Evolutionary conservation across 345 rosid genomes (phyloP).

Genomic region (Bruguiera sexangula): DNA sequence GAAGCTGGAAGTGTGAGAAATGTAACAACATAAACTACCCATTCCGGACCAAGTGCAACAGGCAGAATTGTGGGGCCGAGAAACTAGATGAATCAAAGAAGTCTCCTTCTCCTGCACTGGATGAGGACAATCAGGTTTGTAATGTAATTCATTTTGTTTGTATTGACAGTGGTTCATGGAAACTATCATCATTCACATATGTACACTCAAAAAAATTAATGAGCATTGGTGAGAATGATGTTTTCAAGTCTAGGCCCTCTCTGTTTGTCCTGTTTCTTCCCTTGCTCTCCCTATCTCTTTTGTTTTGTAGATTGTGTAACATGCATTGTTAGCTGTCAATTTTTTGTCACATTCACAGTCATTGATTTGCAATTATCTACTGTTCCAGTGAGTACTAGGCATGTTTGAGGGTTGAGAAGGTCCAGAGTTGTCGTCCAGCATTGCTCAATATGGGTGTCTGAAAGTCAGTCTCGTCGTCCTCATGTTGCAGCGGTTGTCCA

Average conservation of each 20-base stretch:
- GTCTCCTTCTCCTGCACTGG: slow-evolving; percentile 60
- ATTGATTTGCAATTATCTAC: slow-evolving; percentile 75
- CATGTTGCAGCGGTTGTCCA: slow-evolving; percentile 89
- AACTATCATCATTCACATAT: slow-evolving; percentile 20
- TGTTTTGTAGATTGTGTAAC: slow-evolving; percentile 13
- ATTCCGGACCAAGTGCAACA: slow-evolving; percentile 92
- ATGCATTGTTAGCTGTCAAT: slow-evolving; percentile 25
- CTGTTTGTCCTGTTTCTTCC: background rate
- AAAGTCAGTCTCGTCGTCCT: slow-evolving; percentile 96
- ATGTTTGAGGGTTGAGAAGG: slow-evolving; percentile 94
- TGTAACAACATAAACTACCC: slow-evolving; percentile 96
- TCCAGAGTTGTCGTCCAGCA: slow-evolving; percentile 85
- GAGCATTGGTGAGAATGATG: slow-evolving; percentile 18
- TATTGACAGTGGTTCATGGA: slow-evolving; percentile 26
- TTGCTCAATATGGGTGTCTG: slow-evolving; percentile 83
- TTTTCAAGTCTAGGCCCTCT: slow-evolving; percentile 8
- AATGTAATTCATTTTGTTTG: slow-evolving; percentile 32
- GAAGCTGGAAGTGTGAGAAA: slow-evolving; percentile 99
- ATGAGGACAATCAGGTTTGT: slow-evolving; percentile 92
- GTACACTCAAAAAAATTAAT: slow-evolving; percentile 25
- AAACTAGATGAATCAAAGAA: slow-evolving; percentile 63
- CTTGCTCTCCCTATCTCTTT: background rate
- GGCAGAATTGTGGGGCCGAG: slow-evolving; percentile 96
- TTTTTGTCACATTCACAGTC: slow-evolving; percentile 23
- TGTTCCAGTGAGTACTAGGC: slow-evolving; percentile 99